Conservation (phyloP, 805 yeast genomes). For the Candida sphagnicola region DNA sequence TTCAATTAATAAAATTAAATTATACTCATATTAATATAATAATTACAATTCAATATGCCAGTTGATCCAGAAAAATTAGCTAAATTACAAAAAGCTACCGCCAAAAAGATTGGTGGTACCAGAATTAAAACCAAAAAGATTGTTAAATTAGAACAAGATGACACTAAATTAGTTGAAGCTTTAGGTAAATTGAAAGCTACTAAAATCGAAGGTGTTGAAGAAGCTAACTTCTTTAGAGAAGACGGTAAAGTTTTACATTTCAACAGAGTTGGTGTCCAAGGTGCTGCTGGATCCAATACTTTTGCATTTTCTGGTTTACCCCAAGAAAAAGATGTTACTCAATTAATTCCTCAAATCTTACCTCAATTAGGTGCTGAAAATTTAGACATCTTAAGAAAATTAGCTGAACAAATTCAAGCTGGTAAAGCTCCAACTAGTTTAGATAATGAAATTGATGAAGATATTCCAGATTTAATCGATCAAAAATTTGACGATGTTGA, state of each 20-base stretch:
- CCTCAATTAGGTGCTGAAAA: conserved; percentile 97
- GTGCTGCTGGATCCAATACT: conserved; percentile 85
- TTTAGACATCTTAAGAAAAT: conserved; percentile 79
- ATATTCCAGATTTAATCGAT: conserved; percentile 77
- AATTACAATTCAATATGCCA: conserved; percentile 51
- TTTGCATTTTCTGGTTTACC: conserved; percentile 94
- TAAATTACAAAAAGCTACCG: conserved; percentile 80
- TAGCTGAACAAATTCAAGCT: conserved; percentile 84
- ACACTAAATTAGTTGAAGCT: conserved; percentile 84
- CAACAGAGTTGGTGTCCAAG: conserved; percentile 94
- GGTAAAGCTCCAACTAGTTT: conserved; percentile 48
- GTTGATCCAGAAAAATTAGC: conserved; percentile 93
- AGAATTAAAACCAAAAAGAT: conserved; percentile 90
- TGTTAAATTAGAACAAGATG: conserved; percentile 73
- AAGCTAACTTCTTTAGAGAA: conserved; percentile 96
- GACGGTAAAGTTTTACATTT: conserved; percentile 96
- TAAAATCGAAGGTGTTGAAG: conserved; percentile 85
- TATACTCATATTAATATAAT: neutral
- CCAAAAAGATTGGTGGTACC: conserved; percentile 76
- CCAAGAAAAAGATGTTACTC: conserved; percentile 87
- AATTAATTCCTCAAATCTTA: conserved; percentile 88
- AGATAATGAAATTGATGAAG: conserved; percentile 51
- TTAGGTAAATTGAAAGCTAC: conserved; percentile 86
- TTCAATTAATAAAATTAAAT: neutral
- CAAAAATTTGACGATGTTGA: conserved; percentile 73